These are phyloP conservation scores for Rhexocercosporidium sp. DNA, from an alignment of 2,329 filamentous ascomycete species.

Conservation along the genomic window DNA sequence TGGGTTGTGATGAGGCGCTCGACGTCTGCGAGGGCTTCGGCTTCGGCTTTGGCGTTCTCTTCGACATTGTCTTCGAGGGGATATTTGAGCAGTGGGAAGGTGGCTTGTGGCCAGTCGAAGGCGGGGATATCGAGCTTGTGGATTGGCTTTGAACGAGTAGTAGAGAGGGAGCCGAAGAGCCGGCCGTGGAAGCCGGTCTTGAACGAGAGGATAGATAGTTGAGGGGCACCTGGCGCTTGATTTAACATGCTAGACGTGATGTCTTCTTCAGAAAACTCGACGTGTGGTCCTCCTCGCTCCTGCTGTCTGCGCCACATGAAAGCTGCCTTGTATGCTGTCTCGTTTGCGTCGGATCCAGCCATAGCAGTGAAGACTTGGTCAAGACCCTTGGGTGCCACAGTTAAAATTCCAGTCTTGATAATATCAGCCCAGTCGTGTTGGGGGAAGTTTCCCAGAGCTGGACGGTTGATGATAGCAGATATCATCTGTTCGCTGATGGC, in stretches of 20 bases:
- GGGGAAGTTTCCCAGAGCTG: constrained; percentile 81
- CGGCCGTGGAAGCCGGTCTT: constrained; percentile 80
- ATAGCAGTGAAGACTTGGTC: constrained; percentile 83
- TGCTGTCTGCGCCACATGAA: constrained; percentile 81
- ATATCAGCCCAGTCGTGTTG: constrained; percentile 76
- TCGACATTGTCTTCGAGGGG: constrained; percentile 71
- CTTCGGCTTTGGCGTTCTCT: constrained; percentile 75
- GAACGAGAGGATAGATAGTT: constrained; percentile 81
- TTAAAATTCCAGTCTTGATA: constrained; percentile 72
- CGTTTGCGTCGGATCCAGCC: constrained; percentile 82
- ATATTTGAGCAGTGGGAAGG: constrained; percentile 79
- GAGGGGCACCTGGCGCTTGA: constrained; percentile 72
- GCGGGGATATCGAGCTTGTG: constrained; percentile 89
- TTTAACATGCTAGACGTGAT: constrained; percentile 73
- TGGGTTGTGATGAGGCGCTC: constrained; percentile 71
- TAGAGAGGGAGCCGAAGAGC: constrained; percentile 78
- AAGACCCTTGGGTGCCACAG: constrained; percentile 74
- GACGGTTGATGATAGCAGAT: constrained; percentile 76
- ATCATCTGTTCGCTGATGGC: constrained; percentile 75
- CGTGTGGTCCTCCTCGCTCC: constrained; percentile 67
- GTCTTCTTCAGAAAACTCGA: constrained; percentile 74
- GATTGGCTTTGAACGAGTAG: constrained; percentile 81
- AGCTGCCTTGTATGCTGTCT: constrained; percentile 84
- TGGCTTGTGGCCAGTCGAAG: constrained; percentile 86
- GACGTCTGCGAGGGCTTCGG: constrained; percentile 73